These are phyloP conservation scores for Candida insectalens DNA, from an alignment of 805 yeast genomes.

Conservation along the genomic window DNA sequence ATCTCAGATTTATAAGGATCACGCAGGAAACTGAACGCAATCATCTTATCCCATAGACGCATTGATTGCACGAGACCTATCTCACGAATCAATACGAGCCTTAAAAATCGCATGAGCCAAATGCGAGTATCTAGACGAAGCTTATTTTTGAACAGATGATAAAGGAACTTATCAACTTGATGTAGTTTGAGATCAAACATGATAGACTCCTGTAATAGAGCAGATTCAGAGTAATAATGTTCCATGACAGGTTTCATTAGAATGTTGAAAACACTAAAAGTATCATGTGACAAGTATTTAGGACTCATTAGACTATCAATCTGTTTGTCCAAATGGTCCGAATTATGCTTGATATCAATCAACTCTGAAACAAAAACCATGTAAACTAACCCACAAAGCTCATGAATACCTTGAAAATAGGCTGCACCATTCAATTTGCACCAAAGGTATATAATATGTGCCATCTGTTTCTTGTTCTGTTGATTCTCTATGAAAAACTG, in stretches of 20 bases:
- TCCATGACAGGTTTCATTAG: constrained; percentile 28
- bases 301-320: constrained; percentile 14
- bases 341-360: constrained; percentile 4
- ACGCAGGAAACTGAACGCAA: constrained; percentile 20
- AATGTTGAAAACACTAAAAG: constrained; percentile 31
- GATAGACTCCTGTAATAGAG: constrained; percentile 36
- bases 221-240: constrained; percentile 28
- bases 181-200: constrained; percentile 37
- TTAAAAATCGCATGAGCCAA: constrained; percentile 44
- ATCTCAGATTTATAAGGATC: constrained; percentile 4
- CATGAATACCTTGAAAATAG: constrained; percentile 48
- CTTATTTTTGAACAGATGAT: constrained; percentile 34
- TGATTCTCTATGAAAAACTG: constrained; percentile 19
- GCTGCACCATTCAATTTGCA: constrained; percentile 30
- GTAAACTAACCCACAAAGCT: constrained; percentile 39
- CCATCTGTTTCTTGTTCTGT: constrained; percentile 21
- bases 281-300: constrained; percentile 6
- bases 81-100: constrained; percentile 38
- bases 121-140: constrained; percentile 38
- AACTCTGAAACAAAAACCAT: constrained; percentile 31
- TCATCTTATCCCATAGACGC: constrained; percentile 40
- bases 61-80: constrained; percentile 29
- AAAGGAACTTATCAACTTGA: constrained; percentile 40
- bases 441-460: constrained; percentile 39
- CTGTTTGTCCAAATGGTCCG: constrained; percentile 1